Base-by-base conservation (phyloP, 305 asterid genomes). In the Caryopteris hybrid region DNA sequence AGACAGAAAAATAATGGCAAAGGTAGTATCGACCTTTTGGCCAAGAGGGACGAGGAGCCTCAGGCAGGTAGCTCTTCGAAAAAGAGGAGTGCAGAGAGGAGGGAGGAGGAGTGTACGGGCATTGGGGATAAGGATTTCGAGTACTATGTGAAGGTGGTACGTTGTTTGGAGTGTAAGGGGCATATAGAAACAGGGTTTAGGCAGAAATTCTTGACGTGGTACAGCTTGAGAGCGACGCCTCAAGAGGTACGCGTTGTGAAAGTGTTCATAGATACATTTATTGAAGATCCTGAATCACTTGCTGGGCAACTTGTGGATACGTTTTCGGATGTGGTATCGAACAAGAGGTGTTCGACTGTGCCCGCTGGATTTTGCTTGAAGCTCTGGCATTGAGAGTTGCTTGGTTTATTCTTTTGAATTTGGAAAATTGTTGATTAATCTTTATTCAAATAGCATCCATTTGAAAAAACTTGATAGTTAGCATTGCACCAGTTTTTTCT, bases 141-240 rank as follows among this genome's bases (percentile, higher is more conserved):
- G 81, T 82, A 86, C 39, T 92, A 83, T 1, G 89, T 92, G 75
- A 88, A 92, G 76, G 90, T 88, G 79, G 83, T 90, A 6, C 74
- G 98, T 21, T 74, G 90, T 83, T 79, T 90, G 82, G 98, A 92
- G 62, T 88, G 97, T 25, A 88, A 85, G 10, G 96, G 93, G 2
- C 91, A 86, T 62, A 78, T 92, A 4, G 96, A 88, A 31, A 73
- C 84, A 2, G 21, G 69, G 11, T 92, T 92, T 41, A 74, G 98
- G 64, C 89, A 85, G 82, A 90, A 90, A 51, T 90, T 92, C 70
- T 73, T 92, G 82, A 92, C 98, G 0, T 92, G 98, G 98, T 92
- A 92, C 80, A 85, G 97, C 79, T 58, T 92, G 82, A 81, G 91
- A 68, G 98, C 98, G 8, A 76, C 83, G 0, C 69, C 87, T n/a